Evolutionary conservation across 1,139 yeast genomes (phyloP), one percentile per base, ranked within the genome.

Genomic region (Kodamaea fungicola): DNA sequence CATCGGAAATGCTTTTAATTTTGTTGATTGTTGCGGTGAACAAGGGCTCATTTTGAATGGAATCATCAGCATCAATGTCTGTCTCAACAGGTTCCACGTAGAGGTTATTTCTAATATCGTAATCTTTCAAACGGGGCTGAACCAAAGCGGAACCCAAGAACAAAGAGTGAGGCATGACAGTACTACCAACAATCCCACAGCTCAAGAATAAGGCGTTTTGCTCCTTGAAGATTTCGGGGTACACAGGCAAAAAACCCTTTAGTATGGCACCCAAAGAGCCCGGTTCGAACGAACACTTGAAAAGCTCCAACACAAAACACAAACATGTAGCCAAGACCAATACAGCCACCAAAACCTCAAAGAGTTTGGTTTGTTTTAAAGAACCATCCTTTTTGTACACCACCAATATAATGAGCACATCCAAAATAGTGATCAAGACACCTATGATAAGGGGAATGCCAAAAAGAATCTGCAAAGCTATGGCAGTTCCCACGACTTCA

Each of bases 401-500:
- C 63, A 82, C 66, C 33, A 80, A 60, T 2, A 84, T 78, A 22
- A 82, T 71, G 45, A 84, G 59, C 3, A 84, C 92, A 52, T 84
- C 94, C n/a, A 82, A 57, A 6, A 83, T 76, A 0, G 94, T 83
- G 29, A 83, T 61, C 9, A 83, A 57, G 3, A 84, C 88, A 32
- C 92, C 92, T 22, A 73, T 54, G 3, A 81, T 67, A 35, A 84
- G 61, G 0, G 92, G 92, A 8, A 84, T 70, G 2, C 74, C 75
- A 54, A 84, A 82, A 34, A 84, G 55, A 38, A 84, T 82, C 49
- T 83, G 83, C 37, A 84, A 62, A 0, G 92, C 74, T 33, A 84
- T 83, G 2, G 92, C 92, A 2, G 89, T 80, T 1, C 94, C 94
- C 24, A 84, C 85, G 24, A 89, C 95, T 56, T 89, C 96, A 0